Evolutionary conservation across 2,329 filamentous ascomycete species (phyloP).

Genomic region (Diaporthe vaccinii): DNA sequence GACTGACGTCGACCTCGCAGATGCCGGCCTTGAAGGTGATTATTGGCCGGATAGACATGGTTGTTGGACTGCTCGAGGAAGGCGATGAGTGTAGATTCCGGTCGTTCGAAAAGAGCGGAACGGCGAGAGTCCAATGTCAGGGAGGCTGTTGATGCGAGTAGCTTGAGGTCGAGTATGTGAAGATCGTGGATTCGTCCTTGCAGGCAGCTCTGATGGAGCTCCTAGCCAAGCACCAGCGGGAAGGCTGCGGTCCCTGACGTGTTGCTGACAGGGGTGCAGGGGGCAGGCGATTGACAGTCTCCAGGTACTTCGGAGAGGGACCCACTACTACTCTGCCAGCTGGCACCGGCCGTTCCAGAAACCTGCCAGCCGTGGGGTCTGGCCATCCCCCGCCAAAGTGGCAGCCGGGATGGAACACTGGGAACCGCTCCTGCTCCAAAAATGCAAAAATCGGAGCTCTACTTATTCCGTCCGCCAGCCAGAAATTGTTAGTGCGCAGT

Average conservation of each 20-base stretch:
- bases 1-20: conserved; percentile 85
- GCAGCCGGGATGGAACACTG: not conserved
- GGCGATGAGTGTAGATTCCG: not conserved
- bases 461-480: conserved; percentile 26
- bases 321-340: not conserved
- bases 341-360: not conserved
- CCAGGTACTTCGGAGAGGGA: not conserved
- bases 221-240: conserved; percentile 32
- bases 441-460: conserved; percentile 30
- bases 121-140: not conserved
- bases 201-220: conserved; percentile 36
- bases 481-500: conserved; percentile 33
- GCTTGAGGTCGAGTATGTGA: not conserved
- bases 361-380: not conserved
- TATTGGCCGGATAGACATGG: conserved; percentile 86
- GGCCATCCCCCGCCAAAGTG: not conserved
- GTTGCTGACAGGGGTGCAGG: conserved; percentile 38
- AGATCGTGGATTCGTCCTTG: conserved; percentile 9
- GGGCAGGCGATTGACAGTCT: not conserved
- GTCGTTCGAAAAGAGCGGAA: conserved; percentile 20
- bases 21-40: conserved; percentile 97
- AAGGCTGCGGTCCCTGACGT: conserved; percentile 42
- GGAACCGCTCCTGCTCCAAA: not conserved
- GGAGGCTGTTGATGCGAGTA: not conserved
- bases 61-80: conserved; percentile 41